phyloP scores from a whole-genome alignment of 148 eudicot genomes.

The Pouteria glomerata region DNA sequence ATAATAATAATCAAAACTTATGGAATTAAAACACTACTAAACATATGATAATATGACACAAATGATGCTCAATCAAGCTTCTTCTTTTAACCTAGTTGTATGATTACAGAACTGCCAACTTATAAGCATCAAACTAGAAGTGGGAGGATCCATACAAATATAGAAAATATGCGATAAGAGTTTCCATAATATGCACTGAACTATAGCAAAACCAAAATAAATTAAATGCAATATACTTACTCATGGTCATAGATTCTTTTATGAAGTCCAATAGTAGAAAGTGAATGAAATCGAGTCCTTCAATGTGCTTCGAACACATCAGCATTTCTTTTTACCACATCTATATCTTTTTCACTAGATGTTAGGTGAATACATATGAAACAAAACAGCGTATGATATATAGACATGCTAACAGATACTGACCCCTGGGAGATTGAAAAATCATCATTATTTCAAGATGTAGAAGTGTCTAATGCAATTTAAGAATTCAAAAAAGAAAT shows the following conservation, averaged over 20 bases:
- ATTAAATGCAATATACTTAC: constrained; percentile 35
- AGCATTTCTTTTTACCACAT: constrained; percentile 69
- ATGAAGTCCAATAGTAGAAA: no score
- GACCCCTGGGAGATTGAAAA: constrained; percentile 66
- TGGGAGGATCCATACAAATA: not conserved
- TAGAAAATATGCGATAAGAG: not conserved
- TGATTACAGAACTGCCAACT: no score
- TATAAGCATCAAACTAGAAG: not conserved
- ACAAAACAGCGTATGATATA: constrained; percentile 88
- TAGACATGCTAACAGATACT: constrained; percentile 92
- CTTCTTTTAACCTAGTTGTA: no score
- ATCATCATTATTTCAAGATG: constrained; percentile 7
- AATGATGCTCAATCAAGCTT: no score
- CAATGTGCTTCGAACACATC: constrained; percentile 80
- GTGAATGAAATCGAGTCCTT: no score
- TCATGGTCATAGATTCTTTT: constrained; percentile 72
- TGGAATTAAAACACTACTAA: no score
- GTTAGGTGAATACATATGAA: constrained; percentile 85
- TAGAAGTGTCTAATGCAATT: not conserved
- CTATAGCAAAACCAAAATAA: not conserved
- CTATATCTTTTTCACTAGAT: constrained; percentile 80
- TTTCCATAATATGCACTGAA: not conserved
- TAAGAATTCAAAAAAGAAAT: not conserved
- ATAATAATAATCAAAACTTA: no score
- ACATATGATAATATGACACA: no score